Conservation (phyloP, 1,139 yeast species). For the Debaryomyces singareniensis region DNA sequence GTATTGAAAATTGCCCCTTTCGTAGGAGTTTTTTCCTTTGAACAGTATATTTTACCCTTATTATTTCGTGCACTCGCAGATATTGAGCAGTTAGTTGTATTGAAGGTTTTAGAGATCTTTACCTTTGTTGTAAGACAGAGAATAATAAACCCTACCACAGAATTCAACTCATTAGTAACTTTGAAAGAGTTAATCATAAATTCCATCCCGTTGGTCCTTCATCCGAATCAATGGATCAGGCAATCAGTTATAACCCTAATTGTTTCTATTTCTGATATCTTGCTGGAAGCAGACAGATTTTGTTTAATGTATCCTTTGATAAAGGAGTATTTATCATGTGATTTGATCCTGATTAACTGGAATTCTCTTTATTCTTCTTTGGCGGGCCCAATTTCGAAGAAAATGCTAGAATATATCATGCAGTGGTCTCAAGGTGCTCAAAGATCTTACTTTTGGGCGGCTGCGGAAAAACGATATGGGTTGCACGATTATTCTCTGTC, state of each 20-base stretch:
- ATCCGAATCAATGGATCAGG: constrained; percentile 85
- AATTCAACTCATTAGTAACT: constrained; percentile 36
- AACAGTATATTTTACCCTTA: constrained; percentile 82
- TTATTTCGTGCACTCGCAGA: constrained; percentile 78
- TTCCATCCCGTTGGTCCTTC: constrained; percentile 43
- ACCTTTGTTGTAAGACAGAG: constrained; percentile 24
- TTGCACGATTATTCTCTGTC: constrained; percentile 20
- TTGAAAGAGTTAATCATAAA: constrained; percentile 30
- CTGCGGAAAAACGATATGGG: constrained; percentile 7
- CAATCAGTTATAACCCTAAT: constrained; percentile 61
- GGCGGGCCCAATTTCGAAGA: constrained; percentile 59
- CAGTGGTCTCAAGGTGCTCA: constrained; percentile 67
- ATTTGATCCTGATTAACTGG: constrained; percentile 63
- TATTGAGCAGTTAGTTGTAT: constrained; percentile 75
- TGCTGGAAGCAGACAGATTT: constrained; percentile 71
- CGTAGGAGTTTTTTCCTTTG: constrained; percentile 76
- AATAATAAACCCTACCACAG: constrained; percentile 30
- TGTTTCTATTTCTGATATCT: constrained; percentile 53
- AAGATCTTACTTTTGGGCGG: constrained; percentile 69
- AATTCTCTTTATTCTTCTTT: constrained; percentile 57
- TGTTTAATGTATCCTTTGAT: constrained; percentile 80
- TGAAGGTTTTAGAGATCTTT: constrained; percentile 68
- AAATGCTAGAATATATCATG: constrained; percentile 58
- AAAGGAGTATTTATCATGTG: constrained; percentile 72
- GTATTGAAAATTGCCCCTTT: constrained; percentile 73